phyloP scores from a whole-genome alignment of 2,329 filamentous ascomycete genomes.

The Colletotrichum tropicale region DNA sequence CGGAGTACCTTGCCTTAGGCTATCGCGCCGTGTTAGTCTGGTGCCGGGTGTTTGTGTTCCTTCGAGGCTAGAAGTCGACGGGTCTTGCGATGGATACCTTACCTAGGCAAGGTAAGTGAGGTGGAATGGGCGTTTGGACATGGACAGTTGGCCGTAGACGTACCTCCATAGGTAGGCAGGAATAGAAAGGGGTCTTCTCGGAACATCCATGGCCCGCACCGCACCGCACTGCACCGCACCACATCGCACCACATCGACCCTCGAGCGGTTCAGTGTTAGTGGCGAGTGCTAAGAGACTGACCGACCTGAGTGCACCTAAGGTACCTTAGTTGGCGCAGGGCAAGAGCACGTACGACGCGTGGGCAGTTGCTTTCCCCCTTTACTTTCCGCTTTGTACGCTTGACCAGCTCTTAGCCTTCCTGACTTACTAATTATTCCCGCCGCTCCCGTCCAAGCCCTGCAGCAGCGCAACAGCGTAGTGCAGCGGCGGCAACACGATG shows the following conservation, averaged over 20 bases:
- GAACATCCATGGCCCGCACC: constrained; percentile 7
- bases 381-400: neutral
- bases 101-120: neutral
- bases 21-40: neutral
- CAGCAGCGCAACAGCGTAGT: neutral
- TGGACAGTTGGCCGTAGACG: neutral
- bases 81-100: neutral
- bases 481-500: neutral
- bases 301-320: neutral
- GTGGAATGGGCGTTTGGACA: neutral
- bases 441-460: neutral
- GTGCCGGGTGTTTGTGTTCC: neutral
- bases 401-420: neutral
- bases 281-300: neutral
- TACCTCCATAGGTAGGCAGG: neutral
- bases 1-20: neutral
- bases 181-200: neutral
- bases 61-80: neutral
- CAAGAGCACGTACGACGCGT: neutral
- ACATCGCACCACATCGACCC: neutral
- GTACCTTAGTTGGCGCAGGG: neutral
- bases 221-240: neutral
- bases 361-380: neutral
- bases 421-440: neutral
- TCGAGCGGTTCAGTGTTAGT: neutral